Evolutionary conservation across 176 grass and related monocot species (phyloP).

Genomic region (Oryza meridionalis): DNA sequence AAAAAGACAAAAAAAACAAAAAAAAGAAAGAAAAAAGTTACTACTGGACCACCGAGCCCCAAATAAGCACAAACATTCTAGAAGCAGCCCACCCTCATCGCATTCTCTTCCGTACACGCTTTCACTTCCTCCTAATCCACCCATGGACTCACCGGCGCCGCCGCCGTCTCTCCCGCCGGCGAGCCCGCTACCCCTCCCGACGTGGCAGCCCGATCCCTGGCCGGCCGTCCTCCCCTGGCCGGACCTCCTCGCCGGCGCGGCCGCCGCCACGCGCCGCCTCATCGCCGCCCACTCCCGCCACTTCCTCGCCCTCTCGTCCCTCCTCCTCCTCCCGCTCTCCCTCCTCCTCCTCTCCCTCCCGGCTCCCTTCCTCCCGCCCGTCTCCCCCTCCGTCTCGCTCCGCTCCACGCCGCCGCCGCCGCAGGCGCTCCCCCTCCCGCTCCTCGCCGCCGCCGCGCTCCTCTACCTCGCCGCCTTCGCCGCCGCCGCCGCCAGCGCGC

Average conservation of each 20-base stretch:
- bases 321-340: slow-evolving; percentile 45
- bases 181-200: no score
- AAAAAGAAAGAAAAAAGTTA: no score
- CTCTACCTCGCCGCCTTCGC: slow-evolving; percentile 47
- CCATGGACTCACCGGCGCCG: not conserved
- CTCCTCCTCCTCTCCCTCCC: slow-evolving; percentile 43
- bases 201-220: not conserved
- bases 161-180: no score
- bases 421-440: not conserved
- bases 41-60: no score
- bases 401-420: not conserved
- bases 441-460: not conserved
- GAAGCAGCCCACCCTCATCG: no score
- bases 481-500: slow-evolving; percentile 17
- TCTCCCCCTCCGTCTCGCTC: slow-evolving; percentile 21
- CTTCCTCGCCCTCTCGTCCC: slow-evolving; percentile 47
- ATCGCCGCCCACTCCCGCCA: slow-evolving; percentile 43
- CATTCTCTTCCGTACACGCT: not conserved
- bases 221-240: slow-evolving; percentile 29
- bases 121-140: not conserved
- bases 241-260: slow-evolving; percentile 22
- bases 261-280: slow-evolving; percentile 31
- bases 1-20: no score
- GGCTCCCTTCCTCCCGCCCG: slow-evolving; percentile 8
- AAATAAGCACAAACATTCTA: no score